Evolutionary conservation across 208 protist genomes (phyloP).

Genomic region (Leptomonas seymouri): DNA sequence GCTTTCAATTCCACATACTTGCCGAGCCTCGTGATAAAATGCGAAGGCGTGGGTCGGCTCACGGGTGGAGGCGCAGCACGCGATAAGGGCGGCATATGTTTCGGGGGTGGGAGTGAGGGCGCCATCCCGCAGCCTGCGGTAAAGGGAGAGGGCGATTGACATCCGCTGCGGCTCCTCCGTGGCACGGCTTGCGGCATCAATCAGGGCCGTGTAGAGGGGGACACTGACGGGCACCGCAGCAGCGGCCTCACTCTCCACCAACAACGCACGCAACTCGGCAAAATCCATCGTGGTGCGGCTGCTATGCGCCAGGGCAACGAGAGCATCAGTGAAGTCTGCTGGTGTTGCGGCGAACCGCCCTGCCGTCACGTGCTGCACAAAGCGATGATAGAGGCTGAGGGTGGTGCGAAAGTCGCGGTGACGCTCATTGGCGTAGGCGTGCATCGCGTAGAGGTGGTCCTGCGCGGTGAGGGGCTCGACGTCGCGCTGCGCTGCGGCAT

Average conservation of each 20-base stretch:
- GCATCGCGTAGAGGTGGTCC: slow-evolving; percentile 76
- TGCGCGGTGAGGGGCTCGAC: slow-evolving; percentile 50
- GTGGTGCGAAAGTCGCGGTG: slow-evolving; percentile 64
- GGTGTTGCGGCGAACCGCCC: slow-evolving; percentile 42
- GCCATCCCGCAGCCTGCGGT: slow-evolving; percentile 77
- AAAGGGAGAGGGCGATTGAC: slow-evolving; percentile 75
- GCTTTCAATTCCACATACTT: slow-evolving; percentile 41
- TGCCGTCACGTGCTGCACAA: slow-evolving; percentile 55
- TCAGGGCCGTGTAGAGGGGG: slow-evolving; percentile 75
- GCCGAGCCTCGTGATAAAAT: slow-evolving; percentile 83
- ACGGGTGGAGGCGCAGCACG: slow-evolving; percentile 59
- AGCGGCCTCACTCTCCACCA: slow-evolving; percentile 57
- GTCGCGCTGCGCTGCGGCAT: slow-evolving; percentile 43
- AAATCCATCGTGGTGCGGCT: slow-evolving; percentile 60
- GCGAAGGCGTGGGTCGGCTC: slow-evolving; percentile 86
- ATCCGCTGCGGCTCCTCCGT: slow-evolving; percentile 58
- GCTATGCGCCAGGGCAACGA: slow-evolving; percentile 58
- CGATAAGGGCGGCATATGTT: slow-evolving; percentile 83
- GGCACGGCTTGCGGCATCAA: slow-evolving; percentile 69
- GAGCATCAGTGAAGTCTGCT: slow-evolving; percentile 39
- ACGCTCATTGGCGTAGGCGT: slow-evolving; percentile 51
- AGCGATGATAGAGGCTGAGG: slow-evolving; percentile 68
- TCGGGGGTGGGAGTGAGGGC: slow-evolving; percentile 45
- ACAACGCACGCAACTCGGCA: slow-evolving; percentile 55
- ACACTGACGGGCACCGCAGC: slow-evolving; percentile 69